Evolutionary conservation across 495 filamentous ascomycete species (phyloP), one percentile per base, ranked within the genome.

Genomic region (Clavariopsis aquatica): DNA sequence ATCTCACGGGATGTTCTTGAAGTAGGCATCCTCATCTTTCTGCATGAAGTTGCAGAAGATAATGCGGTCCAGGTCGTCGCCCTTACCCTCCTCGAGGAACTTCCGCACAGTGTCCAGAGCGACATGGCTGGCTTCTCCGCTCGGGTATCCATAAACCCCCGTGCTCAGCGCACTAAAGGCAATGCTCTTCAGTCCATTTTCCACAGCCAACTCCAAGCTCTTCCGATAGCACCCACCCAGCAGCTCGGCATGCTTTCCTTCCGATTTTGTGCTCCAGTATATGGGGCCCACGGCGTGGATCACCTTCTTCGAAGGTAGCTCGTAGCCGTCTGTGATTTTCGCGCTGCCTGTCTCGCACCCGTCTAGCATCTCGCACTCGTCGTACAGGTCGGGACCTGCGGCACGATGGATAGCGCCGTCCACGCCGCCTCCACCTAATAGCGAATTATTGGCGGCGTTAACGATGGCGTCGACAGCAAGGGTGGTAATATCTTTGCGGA

Each of bases 261-360:
- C 69, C 2, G 75, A 66, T 23, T 71, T 57, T 0, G 68, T 66
- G 2, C 54, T 61, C 36, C 76, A 73, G 76, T 95, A 98, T n/a
- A 95, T 74, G 2, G 93, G 93, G 0, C 94, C 94, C 1, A 97
- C 94, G 38, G 94, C 82, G 72, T 97, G 94, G 54, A 98, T 95
- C 22, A 98, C 82, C 57, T 86, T 85, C 52, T 84, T 81, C 75
- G 83, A 88, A 9, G 90, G 91, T 5, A 98, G 79, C 0, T 83
- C 66, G 77, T 92, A 93, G 4, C 84, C 93, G 47, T 77, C 71
- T 0, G 94, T 96, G 70, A 95, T 93, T 71, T 93, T 94, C 52
- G 93, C 90, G 27, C 80, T 78, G 57, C 94, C 94, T 0, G 90
- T 92, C 8, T 78, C 68, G 73, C 93, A 97, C 46, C 90, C 90